phyloP scores from a whole-genome alignment of 2,329 filamentous ascomycete genomes.

The Pyrenophora teres region DNA sequence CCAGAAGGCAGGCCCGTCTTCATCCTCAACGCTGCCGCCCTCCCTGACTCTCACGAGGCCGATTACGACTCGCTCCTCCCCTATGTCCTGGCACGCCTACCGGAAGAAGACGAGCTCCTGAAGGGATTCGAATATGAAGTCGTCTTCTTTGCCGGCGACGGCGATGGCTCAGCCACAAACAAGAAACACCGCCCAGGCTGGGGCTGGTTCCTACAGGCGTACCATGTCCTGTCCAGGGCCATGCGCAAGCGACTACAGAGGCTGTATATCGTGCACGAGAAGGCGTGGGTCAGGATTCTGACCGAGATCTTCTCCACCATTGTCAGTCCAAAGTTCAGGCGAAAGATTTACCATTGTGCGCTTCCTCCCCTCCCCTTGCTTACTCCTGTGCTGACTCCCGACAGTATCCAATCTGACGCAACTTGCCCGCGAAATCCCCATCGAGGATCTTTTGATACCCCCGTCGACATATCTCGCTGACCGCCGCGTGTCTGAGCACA shows the following conservation, averaged over 20 bases:
- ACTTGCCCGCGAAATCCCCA: conserved; percentile 56
- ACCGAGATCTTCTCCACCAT: conserved; percentile 62
- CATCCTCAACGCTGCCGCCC: conserved; percentile 61
- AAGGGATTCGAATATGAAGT: conserved; percentile 61
- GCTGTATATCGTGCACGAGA: conserved; percentile 63
- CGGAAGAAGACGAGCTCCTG: conserved; percentile 60
- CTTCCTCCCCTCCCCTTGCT: not conserved
- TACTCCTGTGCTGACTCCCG: conserved; percentile 14
- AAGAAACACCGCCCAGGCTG: conserved; percentile 58
- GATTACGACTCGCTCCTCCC: conserved; percentile 61
- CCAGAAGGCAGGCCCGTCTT: conserved; percentile 57
- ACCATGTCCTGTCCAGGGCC: conserved; percentile 59
- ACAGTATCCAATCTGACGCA: conserved; percentile 56
- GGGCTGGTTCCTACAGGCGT: conserved; percentile 63
- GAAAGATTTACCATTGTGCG: conserved; percentile 61
- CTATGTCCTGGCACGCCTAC: conserved; percentile 60
- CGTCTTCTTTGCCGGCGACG: conserved; percentile 62
- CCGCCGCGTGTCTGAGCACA: conserved; percentile 55
- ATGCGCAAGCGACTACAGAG: conserved; percentile 61
- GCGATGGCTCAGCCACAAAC: conserved; percentile 50
- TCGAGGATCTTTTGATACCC: conserved; percentile 59
- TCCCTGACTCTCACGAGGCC: conserved; percentile 58
- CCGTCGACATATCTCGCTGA: conserved; percentile 61
- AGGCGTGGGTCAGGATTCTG: conserved; percentile 61
- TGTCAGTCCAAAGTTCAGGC: conserved; percentile 61